phyloP scores from a whole-genome alignment of 2,329 filamentous ascomycete species.

The Endoconidiophora laricicola region DNA sequence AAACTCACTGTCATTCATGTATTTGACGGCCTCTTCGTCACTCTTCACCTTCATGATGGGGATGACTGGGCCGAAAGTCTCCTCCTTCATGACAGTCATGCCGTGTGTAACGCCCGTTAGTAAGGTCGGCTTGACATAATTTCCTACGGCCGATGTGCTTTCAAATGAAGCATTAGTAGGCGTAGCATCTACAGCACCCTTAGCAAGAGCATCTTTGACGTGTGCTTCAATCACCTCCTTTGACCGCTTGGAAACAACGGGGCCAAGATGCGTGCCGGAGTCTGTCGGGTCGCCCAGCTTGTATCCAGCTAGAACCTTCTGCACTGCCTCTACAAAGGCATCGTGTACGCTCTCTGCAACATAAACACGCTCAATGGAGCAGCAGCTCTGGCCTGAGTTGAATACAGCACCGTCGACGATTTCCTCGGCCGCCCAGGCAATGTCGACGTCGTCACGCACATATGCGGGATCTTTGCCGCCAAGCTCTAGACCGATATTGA shows the following conservation, averaged over 20 bases:
- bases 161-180: slow-evolving; percentile 66
- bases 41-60: slow-evolving; percentile 71
- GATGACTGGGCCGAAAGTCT: slow-evolving; percentile 89
- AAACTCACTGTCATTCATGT: slow-evolving; percentile 94
- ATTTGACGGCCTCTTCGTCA: slow-evolving; percentile 62
- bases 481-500: slow-evolving; percentile 76
- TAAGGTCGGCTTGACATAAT: slow-evolving; percentile 77
- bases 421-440: slow-evolving; percentile 81
- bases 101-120: slow-evolving; percentile 62
- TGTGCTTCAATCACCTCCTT: slow-evolving; percentile 63
- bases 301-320: slow-evolving; percentile 66
- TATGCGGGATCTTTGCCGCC: slow-evolving; percentile 94
- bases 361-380: slow-evolving; percentile 80
- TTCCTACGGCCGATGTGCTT: slow-evolving; percentile 41
- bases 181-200: slow-evolving; percentile 71
- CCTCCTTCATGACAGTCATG: slow-evolving; percentile 82
- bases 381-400: slow-evolving; percentile 97
- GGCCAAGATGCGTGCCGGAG: slow-evolving; percentile 65
- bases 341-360: slow-evolving; percentile 76
- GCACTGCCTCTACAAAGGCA: slow-evolving; percentile 59
- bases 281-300: slow-evolving; percentile 78
- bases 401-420: slow-evolving; percentile 94
- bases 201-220: slow-evolving; percentile 63
- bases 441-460: slow-evolving; percentile 67
- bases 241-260: slow-evolving; percentile 69